phyloP scores from a whole-genome alignment of 225 moss, liverwort and hornwort genomes.

The Pleurozium schreberi region DNA sequence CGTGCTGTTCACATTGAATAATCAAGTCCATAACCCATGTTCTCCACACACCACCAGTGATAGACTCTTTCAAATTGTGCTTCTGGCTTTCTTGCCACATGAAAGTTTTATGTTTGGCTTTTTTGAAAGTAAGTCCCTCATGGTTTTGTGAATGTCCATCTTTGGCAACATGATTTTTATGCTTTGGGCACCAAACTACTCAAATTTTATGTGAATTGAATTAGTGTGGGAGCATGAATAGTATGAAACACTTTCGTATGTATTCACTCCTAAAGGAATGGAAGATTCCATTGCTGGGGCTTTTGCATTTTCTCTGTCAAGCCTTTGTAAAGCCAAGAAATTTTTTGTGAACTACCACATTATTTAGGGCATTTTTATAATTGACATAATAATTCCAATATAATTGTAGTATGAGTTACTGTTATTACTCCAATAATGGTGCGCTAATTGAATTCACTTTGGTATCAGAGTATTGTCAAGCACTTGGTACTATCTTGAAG shows the following conservation, averaged over 20 bases:
- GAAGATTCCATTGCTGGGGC: background rate
- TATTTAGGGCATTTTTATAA: too few species aligned
- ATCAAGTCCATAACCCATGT: background rate
- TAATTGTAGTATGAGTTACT: background rate
- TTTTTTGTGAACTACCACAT: background rate
- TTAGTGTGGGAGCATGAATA: background rate
- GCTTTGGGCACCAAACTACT: background rate
- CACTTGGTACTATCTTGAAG: background rate
- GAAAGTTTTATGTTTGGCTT: background rate
- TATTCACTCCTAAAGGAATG: background rate
- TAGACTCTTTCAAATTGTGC: background rate
- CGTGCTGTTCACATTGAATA: background rate
- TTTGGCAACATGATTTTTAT: background rate
- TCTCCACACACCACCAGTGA: background rate
- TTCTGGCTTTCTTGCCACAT: background rate
- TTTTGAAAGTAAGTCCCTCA: background rate
- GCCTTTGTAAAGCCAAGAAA: background rate
- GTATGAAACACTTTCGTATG: too few species aligned
- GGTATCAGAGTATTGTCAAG: background rate
- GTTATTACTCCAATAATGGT: background rate
- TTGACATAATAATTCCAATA: too few species aligned
- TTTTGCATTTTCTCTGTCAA: background rate
- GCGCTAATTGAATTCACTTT: background rate
- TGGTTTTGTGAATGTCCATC: background rate
- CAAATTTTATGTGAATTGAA: background rate